A percentile compares a stretch with the other conserved stretches of the same genome.
Evolutionary conservation across 306 rosid species (phyloP).

Genomic region (Rosa chinensis): DNA sequence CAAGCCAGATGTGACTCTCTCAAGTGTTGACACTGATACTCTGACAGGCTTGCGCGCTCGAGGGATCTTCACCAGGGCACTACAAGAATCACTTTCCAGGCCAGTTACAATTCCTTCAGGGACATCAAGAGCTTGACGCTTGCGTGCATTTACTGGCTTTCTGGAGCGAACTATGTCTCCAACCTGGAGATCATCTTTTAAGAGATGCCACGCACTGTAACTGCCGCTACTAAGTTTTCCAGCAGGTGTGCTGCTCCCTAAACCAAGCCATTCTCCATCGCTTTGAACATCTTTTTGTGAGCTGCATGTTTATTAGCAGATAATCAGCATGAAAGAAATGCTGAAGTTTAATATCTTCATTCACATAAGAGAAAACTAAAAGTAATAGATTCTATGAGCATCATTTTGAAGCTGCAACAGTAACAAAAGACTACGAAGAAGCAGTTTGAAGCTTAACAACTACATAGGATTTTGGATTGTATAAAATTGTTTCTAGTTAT

Average conservation of each 20-base stretch:
- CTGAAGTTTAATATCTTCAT: not conserved
- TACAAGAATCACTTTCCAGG: constrained; percentile 49
- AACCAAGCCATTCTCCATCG: constrained; percentile 67
- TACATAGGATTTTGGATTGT: not conserved
- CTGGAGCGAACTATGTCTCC: constrained; percentile 71
- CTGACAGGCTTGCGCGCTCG: constrained; percentile 60
- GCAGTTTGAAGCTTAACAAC: not conserved
- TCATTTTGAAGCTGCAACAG: not conserved
- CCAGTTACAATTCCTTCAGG: constrained; percentile 67
- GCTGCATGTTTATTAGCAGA: constrained; percentile 41
- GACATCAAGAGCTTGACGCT: constrained; percentile 56
- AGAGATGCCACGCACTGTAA: constrained; percentile 56
- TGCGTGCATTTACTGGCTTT: constrained; percentile 51
- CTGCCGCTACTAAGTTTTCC: constrained; percentile 40
- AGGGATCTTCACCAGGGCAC: constrained; percentile 57
- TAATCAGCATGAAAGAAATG: constrained; percentile 1
- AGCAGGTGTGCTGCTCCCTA: constrained; percentile 31
- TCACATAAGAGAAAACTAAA: not conserved
- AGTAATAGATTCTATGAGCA: not conserved
- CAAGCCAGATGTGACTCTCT: constrained; percentile 63
- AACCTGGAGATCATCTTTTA: constrained; percentile 68
- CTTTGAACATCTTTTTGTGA: constrained; percentile 42
- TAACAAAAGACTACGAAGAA: not conserved
- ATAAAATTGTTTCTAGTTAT: not conserved
- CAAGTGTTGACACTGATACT: constrained; percentile 50